Evolutionary conservation across 495 filamentous ascomycete genomes (phyloP).

Genomic region (Penicillium malachiteum): DNA sequence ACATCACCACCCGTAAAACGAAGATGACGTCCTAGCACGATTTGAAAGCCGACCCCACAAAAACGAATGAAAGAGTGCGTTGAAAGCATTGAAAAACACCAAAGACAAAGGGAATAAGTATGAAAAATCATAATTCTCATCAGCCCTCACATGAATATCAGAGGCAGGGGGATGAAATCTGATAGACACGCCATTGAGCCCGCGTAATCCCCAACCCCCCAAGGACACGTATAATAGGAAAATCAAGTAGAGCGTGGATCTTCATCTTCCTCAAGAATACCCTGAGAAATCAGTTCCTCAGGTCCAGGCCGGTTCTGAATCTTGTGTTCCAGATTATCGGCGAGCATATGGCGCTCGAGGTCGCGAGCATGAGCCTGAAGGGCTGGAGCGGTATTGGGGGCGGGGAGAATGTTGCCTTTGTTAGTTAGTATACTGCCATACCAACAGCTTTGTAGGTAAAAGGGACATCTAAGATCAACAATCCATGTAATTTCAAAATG

Average conservation of each 20-base stretch:
- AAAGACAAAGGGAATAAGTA: not conserved
- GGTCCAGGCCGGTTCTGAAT: slow-evolving; percentile 71
- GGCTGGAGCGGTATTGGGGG: slow-evolving; percentile 63
- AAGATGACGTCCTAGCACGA: slow-evolving; percentile 1
- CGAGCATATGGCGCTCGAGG: slow-evolving; percentile 81
- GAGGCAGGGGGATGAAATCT: too few relatives aligned
- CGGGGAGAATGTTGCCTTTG: slow-evolving; percentile 77
- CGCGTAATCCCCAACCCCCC: not conserved
- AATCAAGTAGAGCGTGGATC: slow-evolving; percentile 32
- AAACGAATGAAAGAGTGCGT: not conserved
- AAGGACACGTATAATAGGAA: not conserved
- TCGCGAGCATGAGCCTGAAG: slow-evolving; percentile 76
- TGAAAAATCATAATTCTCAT: slow-evolving; percentile 12
- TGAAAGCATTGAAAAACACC: too few relatives aligned
- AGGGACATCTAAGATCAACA: not conserved
- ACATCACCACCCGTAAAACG: slow-evolving; percentile 23
- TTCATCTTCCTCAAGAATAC: slow-evolving; percentile 67
- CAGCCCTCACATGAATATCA: slow-evolving; percentile 2
- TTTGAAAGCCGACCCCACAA: too few relatives aligned
- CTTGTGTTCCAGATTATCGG: slow-evolving; percentile 79
- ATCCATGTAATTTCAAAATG: not conserved
- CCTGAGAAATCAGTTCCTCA: slow-evolving; percentile 72
- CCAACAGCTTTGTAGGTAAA: not conserved
- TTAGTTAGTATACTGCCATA: slow-evolving; percentile 8
- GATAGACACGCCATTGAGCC: too few relatives aligned